Percentiles rank a stretch among this genome's conserved stretches.
phyloP scores from a whole-genome alignment of 2,329 filamentous ascomycete genomes.

The Fusarium nygamai region DNA sequence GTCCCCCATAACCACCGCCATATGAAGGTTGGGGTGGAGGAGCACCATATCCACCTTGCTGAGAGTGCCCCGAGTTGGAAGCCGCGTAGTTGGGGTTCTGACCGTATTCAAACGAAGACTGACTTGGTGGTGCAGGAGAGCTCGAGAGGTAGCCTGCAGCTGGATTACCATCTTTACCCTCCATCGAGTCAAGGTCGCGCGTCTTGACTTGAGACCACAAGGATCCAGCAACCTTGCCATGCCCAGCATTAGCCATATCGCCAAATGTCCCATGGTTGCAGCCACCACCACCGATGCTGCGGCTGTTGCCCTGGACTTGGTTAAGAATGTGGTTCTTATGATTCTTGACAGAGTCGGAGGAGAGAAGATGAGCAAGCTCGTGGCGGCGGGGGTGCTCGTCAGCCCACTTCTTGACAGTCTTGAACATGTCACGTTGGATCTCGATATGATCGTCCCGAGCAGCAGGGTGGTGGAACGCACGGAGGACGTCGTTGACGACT shows the following conservation, averaged over 20 bases:
- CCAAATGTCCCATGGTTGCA: constrained; percentile 57
- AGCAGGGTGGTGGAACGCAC: constrained; percentile 91
- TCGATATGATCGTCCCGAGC: constrained; percentile 79
- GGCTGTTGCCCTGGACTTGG: constrained; percentile 39
- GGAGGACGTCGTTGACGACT: constrained; percentile 82
- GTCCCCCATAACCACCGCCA: constrained; percentile 47
- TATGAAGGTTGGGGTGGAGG: constrained; percentile 49
- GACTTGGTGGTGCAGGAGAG: constrained; percentile 50
- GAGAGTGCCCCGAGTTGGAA: constrained; percentile 37
- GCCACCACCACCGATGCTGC: constrained; percentile 43
- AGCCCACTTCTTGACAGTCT: constrained; percentile 84
- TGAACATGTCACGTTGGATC: constrained; percentile 89
- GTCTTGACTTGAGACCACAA: constrained; percentile 71
- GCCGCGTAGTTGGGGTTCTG: constrained; percentile 47
- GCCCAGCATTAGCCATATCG: constrained; percentile 57
- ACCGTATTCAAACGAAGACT: constrained; percentile 55
- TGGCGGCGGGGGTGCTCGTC: constrained; percentile 73
- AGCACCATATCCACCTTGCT: constrained; percentile 39
- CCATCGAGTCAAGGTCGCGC: constrained; percentile 66
- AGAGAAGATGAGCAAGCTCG: constrained; percentile 78
- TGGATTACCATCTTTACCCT: constrained; percentile 56
- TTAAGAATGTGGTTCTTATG: constrained; percentile 80
- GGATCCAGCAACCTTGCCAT: constrained; percentile 67
- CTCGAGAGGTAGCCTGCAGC: constrained; percentile 51
- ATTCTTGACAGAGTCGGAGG: constrained; percentile 81